These are phyloP conservation scores for Schoenoplectus triqueter DNA, from an alignment of 202 grass and related monocot genomes.

Conservation along the genomic window DNA sequence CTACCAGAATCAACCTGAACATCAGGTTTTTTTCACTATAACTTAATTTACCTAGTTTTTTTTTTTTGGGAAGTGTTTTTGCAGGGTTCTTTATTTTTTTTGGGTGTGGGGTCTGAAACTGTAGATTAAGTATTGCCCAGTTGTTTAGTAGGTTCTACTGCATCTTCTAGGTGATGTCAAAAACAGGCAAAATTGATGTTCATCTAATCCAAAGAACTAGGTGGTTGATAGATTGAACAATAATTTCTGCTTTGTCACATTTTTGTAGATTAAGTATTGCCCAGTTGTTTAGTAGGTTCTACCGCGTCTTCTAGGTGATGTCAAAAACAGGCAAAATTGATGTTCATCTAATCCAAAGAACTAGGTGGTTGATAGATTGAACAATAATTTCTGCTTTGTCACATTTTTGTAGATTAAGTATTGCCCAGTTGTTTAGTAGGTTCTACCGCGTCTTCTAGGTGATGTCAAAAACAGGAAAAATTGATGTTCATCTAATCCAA, in stretches of 20 bases:
- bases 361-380: not conserved
- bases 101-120: not conserved
- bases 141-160: conserved; percentile 3
- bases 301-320: not conserved
- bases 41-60: conserved; percentile 21
- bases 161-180: not conserved
- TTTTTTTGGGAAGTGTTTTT: not conserved
- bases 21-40: conserved; percentile 65
- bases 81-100: not conserved
- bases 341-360: not conserved
- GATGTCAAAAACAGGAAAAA: not conserved
- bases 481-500: not conserved
- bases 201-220: not conserved
- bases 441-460: not conserved
- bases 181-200: not conserved
- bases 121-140: not conserved
- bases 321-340: not conserved
- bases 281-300: not conserved
- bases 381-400: not conserved
- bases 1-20: conserved; percentile 95
- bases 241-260: not conserved
- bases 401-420: not conserved
- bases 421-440: not conserved
- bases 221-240: too few relatives aligned
- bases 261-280: not conserved